phyloP scores from a whole-genome alignment of 2,329 filamentous ascomycete genomes.

The Neopestalotiopsis sp. region DNA sequence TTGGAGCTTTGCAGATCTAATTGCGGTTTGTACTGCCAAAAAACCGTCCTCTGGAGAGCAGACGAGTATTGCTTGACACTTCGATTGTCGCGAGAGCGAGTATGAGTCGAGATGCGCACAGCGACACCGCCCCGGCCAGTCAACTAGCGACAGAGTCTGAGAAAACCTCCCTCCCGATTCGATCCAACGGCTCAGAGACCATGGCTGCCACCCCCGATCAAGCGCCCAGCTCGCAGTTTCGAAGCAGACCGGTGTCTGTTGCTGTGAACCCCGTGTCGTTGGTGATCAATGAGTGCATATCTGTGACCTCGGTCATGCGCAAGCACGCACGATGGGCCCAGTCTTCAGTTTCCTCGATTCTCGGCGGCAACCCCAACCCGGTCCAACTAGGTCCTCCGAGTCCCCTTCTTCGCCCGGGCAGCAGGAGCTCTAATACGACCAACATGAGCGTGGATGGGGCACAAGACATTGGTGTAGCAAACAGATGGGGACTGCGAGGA shows the following conservation, averaged over 20 bases:
- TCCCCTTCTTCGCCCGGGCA: slow-evolving; percentile 44
- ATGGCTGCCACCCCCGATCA: slow-evolving; percentile 23
- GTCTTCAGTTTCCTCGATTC: slow-evolving; percentile 92
- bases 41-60: not conserved
- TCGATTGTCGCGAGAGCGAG: slow-evolving; percentile 33
- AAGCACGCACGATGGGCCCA: slow-evolving; percentile 97
- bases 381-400: slow-evolving; percentile 57
- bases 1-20: slow-evolving; percentile 4
- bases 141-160: slow-evolving; percentile 31
- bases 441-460: slow-evolving; percentile 44
- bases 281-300: slow-evolving; percentile 98
- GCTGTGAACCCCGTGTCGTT: slow-evolving; percentile 90
- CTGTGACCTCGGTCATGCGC: slow-evolving; percentile 96
- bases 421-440: slow-evolving; percentile 43
- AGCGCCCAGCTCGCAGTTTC: slow-evolving; percentile 58
- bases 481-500: slow-evolving; percentile 90
- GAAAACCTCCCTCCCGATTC: slow-evolving; percentile 30
- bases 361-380: slow-evolving; percentile 74
- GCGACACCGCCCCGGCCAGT: slow-evolving; percentile 32
- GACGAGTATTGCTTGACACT: not conserved
- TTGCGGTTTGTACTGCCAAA: not conserved
- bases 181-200: slow-evolving; percentile 26
- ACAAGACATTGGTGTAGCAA: slow-evolving; percentile 67
- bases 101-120: slow-evolving; percentile 42
- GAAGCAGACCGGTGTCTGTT: slow-evolving; percentile 71